A percentile compares a stretch with the other conserved stretches of the same genome.
phyloP scores from a whole-genome alignment of 768 basidiomycete genomes.

The Pisolithus orientalis region DNA sequence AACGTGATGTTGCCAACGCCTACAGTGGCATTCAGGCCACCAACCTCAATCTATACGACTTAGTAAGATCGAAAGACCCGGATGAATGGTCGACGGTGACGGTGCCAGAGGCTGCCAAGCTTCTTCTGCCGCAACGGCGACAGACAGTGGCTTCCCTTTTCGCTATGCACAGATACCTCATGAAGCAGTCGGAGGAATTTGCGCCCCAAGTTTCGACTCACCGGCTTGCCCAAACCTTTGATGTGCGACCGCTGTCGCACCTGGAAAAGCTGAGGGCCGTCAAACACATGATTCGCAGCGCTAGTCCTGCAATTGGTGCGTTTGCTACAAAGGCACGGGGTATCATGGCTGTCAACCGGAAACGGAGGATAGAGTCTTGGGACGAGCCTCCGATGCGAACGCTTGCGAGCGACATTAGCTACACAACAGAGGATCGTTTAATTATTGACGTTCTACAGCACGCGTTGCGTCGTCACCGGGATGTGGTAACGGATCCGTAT shows the following conservation, averaged over 20 bases:
- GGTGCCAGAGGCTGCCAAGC: constrained; percentile 43
- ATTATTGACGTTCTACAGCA: constrained; percentile 57
- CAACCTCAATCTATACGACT: constrained; percentile 33
- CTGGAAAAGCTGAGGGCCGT: constrained; percentile 47
- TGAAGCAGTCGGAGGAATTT: constrained; percentile 48
- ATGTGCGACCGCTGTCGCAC: constrained; percentile 57
- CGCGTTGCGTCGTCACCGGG: constrained; percentile 41
- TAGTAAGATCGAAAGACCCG: constrained; percentile 39
- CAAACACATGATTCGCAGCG: constrained; percentile 38
- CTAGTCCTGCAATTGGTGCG: constrained; percentile 33
- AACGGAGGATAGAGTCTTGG: constrained; percentile 25
- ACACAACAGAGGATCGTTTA: constrained; percentile 46
- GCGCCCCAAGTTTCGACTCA: constrained; percentile 43
- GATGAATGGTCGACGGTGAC: constrained; percentile 53
- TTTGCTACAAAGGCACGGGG: constrained; percentile 48
- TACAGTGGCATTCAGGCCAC: constrained; percentile 28
- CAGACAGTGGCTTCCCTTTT: constrained; percentile 33
- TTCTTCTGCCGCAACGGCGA: constrained; percentile 29
- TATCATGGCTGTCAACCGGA: constrained; percentile 33
- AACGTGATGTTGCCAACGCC: constrained; percentile 40
- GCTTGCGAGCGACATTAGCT: constrained; percentile 26
- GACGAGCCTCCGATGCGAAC: constrained; percentile 23
- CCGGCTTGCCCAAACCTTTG: constrained; percentile 43
- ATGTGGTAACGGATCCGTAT: constrained; percentile 61
- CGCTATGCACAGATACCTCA: constrained; percentile 59